These are phyloP conservation scores for Citeromyces hawaiiensis DNA, from an alignment of 1,139 yeast species.

Conservation along the genomic window DNA sequence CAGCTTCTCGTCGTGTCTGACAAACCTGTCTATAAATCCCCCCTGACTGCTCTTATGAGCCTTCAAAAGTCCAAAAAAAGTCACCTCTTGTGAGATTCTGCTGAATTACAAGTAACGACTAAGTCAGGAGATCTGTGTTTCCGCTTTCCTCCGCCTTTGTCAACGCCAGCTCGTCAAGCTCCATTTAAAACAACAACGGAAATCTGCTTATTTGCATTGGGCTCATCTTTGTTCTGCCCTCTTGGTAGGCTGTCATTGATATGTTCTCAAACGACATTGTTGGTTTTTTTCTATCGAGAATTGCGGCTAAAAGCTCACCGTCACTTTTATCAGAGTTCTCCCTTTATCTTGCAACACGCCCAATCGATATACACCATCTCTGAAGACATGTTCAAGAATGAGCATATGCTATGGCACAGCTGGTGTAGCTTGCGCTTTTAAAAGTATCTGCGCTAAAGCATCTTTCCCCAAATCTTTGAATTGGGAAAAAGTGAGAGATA, in stretches of 20 bases:
- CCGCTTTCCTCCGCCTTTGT: constrained; percentile 55
- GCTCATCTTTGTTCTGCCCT: constrained; percentile 70
- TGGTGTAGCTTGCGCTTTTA: constrained; percentile 50
- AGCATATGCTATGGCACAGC: constrained; percentile 49
- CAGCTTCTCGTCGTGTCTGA: constrained; percentile 19
- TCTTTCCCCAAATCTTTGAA: constrained; percentile 35
- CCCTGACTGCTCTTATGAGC: constrained; percentile 24
- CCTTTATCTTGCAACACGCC: constrained; percentile 67
- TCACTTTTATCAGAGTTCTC: constrained; percentile 43
- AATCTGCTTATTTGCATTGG: constrained; percentile 50
- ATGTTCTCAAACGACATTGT: constrained; percentile 47
- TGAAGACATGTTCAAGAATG: constrained; percentile 34
- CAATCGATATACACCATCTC: constrained; percentile 59
- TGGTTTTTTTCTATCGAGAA: constrained; percentile 30
- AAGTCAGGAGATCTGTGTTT: constrained; percentile 49
- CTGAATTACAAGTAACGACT: constrained; percentile 42
- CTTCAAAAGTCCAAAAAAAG: constrained; percentile 37
- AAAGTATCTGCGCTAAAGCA: constrained; percentile 40
- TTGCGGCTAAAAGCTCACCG: constrained; percentile 33
- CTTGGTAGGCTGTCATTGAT: constrained; percentile 63
- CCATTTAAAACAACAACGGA: constrained; percentile 52
- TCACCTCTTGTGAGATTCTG: constrained; percentile 34
- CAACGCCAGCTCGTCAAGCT: constrained; percentile 61
- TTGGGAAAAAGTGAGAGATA: constrained; percentile 52
- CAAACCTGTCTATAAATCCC: constrained; percentile 25